Evolutionary conservation across 805 yeast species (phyloP), one percentile per base, ranked within the genome.

Genomic region (Lachancea mirantina): DNA sequence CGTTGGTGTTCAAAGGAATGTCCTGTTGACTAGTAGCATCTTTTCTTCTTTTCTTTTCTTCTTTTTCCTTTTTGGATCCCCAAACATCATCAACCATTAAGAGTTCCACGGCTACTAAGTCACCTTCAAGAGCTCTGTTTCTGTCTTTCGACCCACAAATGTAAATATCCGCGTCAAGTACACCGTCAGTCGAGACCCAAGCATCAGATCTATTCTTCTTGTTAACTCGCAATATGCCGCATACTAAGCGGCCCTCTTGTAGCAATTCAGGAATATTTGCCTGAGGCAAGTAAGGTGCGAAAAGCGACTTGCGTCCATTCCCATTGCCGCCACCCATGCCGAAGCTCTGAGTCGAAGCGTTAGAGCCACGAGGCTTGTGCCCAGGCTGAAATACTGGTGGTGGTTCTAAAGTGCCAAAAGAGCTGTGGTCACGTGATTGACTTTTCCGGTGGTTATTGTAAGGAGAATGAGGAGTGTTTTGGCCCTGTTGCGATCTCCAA

Each of bases 81-180:
- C 98, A 92, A 19, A 92, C 98, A 53, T 92, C 98, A 58, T 92
- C 96, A 23, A 92, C 98, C 14, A 83, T 84, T 36, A 92, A 71
- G 42, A 92, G 70, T 58, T 92, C 98, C 14, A 92, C 88, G 0
- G 98, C 98, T 23, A 92, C 98, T 32, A 85, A 64, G 57, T 92
- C 98, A 36, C 96, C 96, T 60, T 92, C 98, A 34, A 92, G 65
- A 2, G 98, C 97, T 56, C 98, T 78, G 60, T 92, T 92, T 57
- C 98, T 82, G 61, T 92, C 98, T 57, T 92, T 92, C 8, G 97
- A 88, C 8, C 98, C 98, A 65, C 97, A 92, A 45, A 92, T 92
- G 53, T 87, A 92, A 40, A 92, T 85, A 59, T 92, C 98, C 0
- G 98, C 94, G 59, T 92, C 98, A 42, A 92, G 70, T 19, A 88